Evolutionary conservation across 2,329 filamentous ascomycete genomes (phyloP).

Genomic region (Neonectria punicea): DNA sequence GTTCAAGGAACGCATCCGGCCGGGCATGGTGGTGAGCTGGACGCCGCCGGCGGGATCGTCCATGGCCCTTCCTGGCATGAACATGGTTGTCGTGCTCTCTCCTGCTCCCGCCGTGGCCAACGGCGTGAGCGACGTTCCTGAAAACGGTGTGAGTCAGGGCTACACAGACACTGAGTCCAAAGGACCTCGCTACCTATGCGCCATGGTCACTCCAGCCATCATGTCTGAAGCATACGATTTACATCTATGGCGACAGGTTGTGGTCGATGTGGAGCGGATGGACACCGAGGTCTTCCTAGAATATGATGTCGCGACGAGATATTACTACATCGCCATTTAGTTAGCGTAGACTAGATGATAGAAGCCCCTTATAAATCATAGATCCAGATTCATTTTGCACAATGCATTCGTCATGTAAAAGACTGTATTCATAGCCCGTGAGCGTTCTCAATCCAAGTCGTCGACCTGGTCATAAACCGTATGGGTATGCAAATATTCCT

Average conservation of each 20-base stretch:
- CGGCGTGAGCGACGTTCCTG: slow-evolving; percentile 34
- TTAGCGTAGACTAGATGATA: too few species aligned
- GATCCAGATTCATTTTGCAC: not conserved
- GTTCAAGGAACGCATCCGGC: slow-evolving; percentile 54
- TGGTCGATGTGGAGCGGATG: slow-evolving; percentile 50
- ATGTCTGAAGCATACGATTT: slow-evolving; percentile 53
- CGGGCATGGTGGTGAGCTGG: slow-evolving; percentile 55
- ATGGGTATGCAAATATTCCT: not conserved
- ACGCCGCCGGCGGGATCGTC: slow-evolving; percentile 30
- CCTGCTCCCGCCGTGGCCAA: slow-evolving; percentile 27
- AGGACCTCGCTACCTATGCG: slow-evolving; percentile 48
- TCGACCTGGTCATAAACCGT: not conserved
- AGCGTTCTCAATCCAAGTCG: not conserved
- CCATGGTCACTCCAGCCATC: slow-evolving; percentile 48
- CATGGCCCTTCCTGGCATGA: slow-evolving; percentile 30
- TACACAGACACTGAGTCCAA: slow-evolving; percentile 17
- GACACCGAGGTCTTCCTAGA: slow-evolving; percentile 54
- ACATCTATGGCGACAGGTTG: slow-evolving; percentile 51
- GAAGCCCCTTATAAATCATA: too few species aligned
- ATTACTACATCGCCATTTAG: slow-evolving; percentile 48
- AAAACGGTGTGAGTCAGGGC: slow-evolving; percentile 26
- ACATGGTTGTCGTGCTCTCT: slow-evolving; percentile 49
- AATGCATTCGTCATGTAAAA: not conserved
- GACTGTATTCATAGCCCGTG: slow-evolving; percentile 14
- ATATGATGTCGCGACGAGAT: slow-evolving; percentile 56